phyloP scores from a whole-genome alignment of 2,329 filamentous ascomycete species.

The Thyridium curvatum region DNA sequence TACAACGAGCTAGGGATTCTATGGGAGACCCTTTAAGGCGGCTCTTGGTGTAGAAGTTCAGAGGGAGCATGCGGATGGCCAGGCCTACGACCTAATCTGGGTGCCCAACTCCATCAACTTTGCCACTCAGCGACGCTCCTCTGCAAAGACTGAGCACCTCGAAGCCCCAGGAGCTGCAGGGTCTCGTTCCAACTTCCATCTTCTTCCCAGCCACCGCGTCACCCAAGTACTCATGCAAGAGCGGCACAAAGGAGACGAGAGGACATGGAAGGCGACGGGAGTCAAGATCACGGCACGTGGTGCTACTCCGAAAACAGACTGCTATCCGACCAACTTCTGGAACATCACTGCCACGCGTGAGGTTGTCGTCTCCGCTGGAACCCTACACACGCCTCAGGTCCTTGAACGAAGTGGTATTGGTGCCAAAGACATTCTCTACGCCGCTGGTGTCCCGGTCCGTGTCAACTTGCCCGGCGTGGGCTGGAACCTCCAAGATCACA shows the following conservation, averaged over 20 bases:
- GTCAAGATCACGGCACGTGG: not conserved
- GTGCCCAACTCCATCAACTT: slow-evolving; percentile 2
- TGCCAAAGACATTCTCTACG: slow-evolving; percentile 3
- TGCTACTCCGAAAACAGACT: no score
- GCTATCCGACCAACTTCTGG: no score
- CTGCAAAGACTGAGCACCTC: slow-evolving; percentile 2
- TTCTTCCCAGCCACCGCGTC: slow-evolving; percentile 1
- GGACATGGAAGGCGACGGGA: not conserved
- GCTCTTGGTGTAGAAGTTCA: no score
- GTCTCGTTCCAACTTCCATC: slow-evolving; percentile 2
- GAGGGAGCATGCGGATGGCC: not conserved
- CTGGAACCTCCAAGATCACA: slow-evolving; percentile 9
- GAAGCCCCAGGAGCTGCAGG: not conserved
- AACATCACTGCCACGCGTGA: slow-evolving; percentile 25
- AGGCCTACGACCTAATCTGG: slow-evolving; percentile 2
- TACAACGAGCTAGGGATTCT: no score
- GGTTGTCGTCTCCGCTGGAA: slow-evolving; percentile 52
- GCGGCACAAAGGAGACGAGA: not conserved
- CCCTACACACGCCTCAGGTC: slow-evolving; percentile 46
- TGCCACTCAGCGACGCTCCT: slow-evolving; percentile 1
- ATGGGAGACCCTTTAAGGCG: no score
- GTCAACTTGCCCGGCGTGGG: slow-evolving; percentile 11
- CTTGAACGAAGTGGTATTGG: slow-evolving; percentile 56
- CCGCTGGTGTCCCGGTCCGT: slow-evolving; percentile 6
- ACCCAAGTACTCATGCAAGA: not conserved